Percentiles rank a stretch among this genome's conserved stretches.
Evolutionary conservation across 73 alveolate genomes (phyloP).

Genomic region (Tetrahymena thermophila): DNA sequence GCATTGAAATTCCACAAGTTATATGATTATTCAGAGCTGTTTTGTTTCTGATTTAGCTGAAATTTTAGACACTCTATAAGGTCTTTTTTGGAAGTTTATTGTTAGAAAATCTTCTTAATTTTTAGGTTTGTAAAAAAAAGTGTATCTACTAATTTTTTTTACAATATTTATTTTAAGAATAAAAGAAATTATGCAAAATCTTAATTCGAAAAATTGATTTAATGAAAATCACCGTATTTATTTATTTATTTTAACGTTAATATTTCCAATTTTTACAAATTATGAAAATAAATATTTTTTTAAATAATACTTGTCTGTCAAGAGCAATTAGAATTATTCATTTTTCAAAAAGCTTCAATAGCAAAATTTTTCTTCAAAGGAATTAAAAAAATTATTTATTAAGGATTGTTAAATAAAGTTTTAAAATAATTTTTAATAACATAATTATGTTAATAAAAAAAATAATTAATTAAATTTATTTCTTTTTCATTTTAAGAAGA

Average conservation of each 20-base stretch:
- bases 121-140: not conserved
- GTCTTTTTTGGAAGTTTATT: not conserved
- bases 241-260: not conserved
- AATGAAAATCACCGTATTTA: not conserved
- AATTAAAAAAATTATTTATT: no score
- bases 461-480: no score
- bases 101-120: not conserved
- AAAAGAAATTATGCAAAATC: not conserved
- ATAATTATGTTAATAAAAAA: no score
- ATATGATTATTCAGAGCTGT: not conserved
- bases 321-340: not conserved
- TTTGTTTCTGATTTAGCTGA: not conserved
- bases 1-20: not conserved
- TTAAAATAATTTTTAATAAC: no score
- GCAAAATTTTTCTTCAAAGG: not conserved
- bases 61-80: not conserved
- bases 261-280: not conserved
- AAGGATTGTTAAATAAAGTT: no score
- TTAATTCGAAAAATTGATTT: not conserved
- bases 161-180: not conserved
- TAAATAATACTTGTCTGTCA: not conserved
- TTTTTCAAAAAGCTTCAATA: no score
- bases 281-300: not conserved
- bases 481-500: no score
- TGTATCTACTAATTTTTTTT: not conserved